Base-by-base conservation (phyloP, 768 basidiomycete species). In the Lactarius trivialis region DNA sequence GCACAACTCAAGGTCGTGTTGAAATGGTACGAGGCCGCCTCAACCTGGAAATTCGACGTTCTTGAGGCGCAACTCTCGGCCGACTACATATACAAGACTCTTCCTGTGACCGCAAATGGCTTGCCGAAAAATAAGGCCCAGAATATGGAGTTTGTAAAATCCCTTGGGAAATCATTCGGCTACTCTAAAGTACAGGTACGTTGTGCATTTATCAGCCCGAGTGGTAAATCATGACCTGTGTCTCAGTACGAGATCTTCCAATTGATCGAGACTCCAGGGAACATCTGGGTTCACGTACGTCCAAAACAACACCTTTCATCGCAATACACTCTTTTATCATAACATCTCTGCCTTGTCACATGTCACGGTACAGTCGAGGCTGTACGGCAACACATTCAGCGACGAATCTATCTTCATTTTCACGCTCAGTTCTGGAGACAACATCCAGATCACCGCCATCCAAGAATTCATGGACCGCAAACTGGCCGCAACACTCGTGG, bases 401-500 rank as follows among this genome's bases (percentile, higher is more conserved):
- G 51, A 6, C 37, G 63, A 63, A 45, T 53, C 61, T 4, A 36
- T 63, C 2, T 58, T 54, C 56, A 58, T 63, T 26, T 63, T 63
- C 51, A 45, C 61, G 41, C 43, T 64, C 48, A 51, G 39, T 33
- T 49, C 58, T 5, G 63, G 51, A 24, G 39, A 45, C 15, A 15
- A 58, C 5, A 48, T 64, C 54, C 49, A 64, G 48, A 64, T 64
- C 32, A 43, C 54, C 14, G 32, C 48, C 4, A 34, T 64, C 48
- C 58, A 55, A 33, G 58, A 64, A 1, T 63, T 60, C 26, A 36
- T 64, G 32, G 63, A 63, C 45, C 55, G 52, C 36, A 63, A 63
- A 45, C 7, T n/a, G 52, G 21, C 53, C 7, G 52, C 56, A 4
- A 48, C 37, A 2, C 2, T 19, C 36, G 28, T 9, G 3, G 36